Base-by-base conservation (phyloP, 805 yeast species). In the Martiniozyma abietophila region DNA sequence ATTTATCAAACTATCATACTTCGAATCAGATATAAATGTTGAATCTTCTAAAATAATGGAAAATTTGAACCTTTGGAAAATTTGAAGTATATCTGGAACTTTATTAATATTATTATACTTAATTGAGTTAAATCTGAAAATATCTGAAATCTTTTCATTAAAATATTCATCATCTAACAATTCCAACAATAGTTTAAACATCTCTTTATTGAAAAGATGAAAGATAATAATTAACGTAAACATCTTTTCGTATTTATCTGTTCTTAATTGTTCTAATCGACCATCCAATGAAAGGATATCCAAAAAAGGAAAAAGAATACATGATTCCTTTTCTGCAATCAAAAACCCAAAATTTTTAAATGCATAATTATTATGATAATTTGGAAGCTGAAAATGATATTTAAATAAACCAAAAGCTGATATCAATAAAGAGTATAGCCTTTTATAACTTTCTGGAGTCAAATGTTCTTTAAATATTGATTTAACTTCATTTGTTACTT, bases 341-440 rank as follows among this genome's bases (percentile, higher is more conserved):
- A 55, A 29, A 6, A 12, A 25, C 5, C 51, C 56, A 41, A 49
- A 54, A 25, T 45, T 51, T 33, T 37, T 48, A 28, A 55, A 51
- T 1, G 48, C 55, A 35, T 48, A 53, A 32, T 45, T 44, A 6
- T 35, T 35, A 32, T 48, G 49, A 6, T 36, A 25, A 12, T 25
- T 33, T 5, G 53, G 51, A 17, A 53, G 32, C 27, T 50, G 51
- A 26, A 51, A 56, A 31, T 53, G 53, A 32, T 47, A 46, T 21
- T 49, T 48, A 33, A 47, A 44, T 4, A 50, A 36, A 9, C 46
- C 45, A 18, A 47, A 25, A 15, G 47, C 16, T 1, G 51, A 38
- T 10, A 42, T 16, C 25, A 44, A 40, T 16, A 50, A 20, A 5
- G 26, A 18, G 8, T 37, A 43, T 2, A 42, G 36, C 29, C 39